Evolutionary conservation across 345 rosid species (phyloP).

Genomic region (Sisymbrium irio): DNA sequence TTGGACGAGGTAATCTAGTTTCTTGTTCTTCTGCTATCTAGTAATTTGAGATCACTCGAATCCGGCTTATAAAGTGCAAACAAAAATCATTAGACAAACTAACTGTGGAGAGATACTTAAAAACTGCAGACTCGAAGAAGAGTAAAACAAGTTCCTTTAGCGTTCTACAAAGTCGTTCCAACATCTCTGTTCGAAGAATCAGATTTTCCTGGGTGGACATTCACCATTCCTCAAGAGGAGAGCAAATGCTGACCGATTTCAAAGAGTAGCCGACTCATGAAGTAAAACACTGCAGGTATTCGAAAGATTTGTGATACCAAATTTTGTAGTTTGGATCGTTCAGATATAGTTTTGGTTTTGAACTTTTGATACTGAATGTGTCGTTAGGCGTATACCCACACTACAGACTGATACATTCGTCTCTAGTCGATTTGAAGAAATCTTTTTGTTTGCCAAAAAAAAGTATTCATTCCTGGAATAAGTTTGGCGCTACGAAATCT

Average conservation of each 20-base stretch:
- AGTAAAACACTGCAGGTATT: neutral
- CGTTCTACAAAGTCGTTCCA: constrained; percentile 63
- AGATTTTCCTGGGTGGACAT: constrained; percentile 84
- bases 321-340: constrained; percentile 20
- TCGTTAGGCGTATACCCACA: neutral
- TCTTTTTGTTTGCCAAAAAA: neutral
- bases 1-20: constrained; percentile 73
- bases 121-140: constrained; percentile 64
- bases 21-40: neutral
- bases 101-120: neutral
- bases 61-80: neutral
- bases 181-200: constrained; percentile 65
- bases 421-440: neutral
- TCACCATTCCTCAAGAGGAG: constrained; percentile 31
- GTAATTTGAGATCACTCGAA: neutral
- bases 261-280: constrained; percentile 6
- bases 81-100: neutral
- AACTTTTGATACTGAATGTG: constrained; percentile 9
- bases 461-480: neutral
- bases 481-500: neutral
- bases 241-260: constrained; percentile 14
- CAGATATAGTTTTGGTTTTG: neutral
- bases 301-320: neutral
- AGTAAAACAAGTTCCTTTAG: constrained; percentile 89
- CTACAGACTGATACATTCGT: neutral